Percentiles rank a stretch among this genome's conserved stretches.
Conservation (phyloP, 805 yeast species). For the Metschnikowia cerradonensis region DNA sequence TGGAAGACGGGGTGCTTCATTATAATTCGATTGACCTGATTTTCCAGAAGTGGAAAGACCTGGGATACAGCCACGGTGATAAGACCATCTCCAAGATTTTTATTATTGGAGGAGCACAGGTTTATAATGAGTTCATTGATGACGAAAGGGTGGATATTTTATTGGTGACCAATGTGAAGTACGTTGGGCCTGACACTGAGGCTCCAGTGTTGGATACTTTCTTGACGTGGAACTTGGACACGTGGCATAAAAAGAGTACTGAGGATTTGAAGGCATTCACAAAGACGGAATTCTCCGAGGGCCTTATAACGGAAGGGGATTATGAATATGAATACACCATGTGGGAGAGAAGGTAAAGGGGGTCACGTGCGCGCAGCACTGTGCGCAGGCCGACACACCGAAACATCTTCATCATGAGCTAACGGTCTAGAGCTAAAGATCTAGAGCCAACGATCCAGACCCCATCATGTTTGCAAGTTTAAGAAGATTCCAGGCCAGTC, state of each 20-base stretch:
- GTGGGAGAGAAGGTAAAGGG: conserved; percentile 36
- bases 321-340: conserved; percentile 57
- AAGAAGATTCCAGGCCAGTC: conserved; percentile 28
- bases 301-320: conserved; percentile 36
- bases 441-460: too few relatives aligned
- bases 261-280: conserved; percentile 36
- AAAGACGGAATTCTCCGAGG: conserved; percentile 27
- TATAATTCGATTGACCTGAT: conserved; percentile 28
- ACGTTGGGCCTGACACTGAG: conserved; percentile 21
- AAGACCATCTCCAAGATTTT: conserved; percentile 54
- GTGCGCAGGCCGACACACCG: neutral
- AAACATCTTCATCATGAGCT: neutral
- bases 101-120: conserved; percentile 90
- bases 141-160: conserved; percentile 48
- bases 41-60: conserved; percentile 30
- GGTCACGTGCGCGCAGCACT: neutral
- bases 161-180: conserved; percentile 63
- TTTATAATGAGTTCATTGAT: conserved; percentile 57
- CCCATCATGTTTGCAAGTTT: conserved; percentile 16
- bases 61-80: conserved; percentile 5
- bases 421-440: neutral
- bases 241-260: conserved; percentile 36
- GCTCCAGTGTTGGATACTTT: conserved; percentile 67
- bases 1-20: conserved; percentile 25
- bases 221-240: conserved; percentile 35